phyloP scores from a whole-genome alignment of 108 stramenopile genomes.

The Cyclotella atomus region DNA sequence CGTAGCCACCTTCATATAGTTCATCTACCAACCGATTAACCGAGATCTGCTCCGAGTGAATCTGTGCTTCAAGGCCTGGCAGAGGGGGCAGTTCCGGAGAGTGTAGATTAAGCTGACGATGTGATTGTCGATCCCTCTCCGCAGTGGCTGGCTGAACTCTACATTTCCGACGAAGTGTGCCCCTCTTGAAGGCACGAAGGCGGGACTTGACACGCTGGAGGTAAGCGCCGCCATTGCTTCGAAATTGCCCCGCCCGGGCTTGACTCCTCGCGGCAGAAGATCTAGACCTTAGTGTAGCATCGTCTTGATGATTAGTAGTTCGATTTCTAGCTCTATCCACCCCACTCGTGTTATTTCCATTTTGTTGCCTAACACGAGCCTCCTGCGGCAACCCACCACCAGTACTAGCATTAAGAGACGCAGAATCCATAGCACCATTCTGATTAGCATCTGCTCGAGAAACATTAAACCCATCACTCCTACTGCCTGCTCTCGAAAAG shows the following conservation, averaged over 20 bases:
- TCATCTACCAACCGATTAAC: neutral
- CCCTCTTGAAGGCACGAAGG: neutral
- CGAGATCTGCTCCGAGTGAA: neutral
- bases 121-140: neutral
- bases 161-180: neutral
- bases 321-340: neutral
- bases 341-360: neutral
- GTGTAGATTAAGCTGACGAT: neutral
- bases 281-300: too few relatives aligned
- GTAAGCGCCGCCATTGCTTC: neutral
- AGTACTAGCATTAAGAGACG: neutral
- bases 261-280: neutral
- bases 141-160: neutral
- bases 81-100: neutral
- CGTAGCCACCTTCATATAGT: neutral
- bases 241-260: neutral
- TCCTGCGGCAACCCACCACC: conserved; percentile 5
- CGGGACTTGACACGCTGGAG: neutral
- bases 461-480: neutral
- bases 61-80: neutral
- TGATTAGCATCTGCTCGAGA: neutral
- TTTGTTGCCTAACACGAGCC: neutral
- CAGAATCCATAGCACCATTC: neutral
- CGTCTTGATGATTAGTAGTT: too few relatives aligned
- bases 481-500: neutral